Conservation (phyloP, 257 asterid species). For the Anisodus tanguticus region DNA sequence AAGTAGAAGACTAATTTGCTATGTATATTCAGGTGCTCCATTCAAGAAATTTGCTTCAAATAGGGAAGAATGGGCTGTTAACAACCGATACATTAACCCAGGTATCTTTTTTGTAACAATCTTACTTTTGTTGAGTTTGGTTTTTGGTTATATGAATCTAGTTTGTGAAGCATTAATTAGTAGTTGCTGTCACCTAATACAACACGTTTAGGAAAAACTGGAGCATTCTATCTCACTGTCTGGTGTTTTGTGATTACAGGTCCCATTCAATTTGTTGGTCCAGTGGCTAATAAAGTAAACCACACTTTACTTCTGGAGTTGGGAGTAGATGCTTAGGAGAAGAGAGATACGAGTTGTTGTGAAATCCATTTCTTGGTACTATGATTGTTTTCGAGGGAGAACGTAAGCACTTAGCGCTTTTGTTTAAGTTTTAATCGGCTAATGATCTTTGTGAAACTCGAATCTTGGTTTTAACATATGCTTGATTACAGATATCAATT, state of each 20-base stretch:
- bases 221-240: not conserved
- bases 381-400: not conserved
- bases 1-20: constrained; percentile 18
- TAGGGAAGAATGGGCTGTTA: constrained; percentile 90
- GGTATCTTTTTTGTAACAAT: constrained; percentile 48
- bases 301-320: constrained; percentile 92
- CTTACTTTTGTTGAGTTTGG: not conserved
- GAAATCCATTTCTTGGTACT: constrained; percentile 12
- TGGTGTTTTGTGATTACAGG: constrained; percentile 50
- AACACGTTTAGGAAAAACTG: not conserved
- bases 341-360: not conserved
- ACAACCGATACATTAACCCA: constrained; percentile 80
- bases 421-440: not conserved
- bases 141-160: not conserved
- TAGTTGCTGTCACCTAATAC: constrained; percentile 15
- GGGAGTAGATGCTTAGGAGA: constrained; percentile 51
- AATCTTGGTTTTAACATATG: not conserved
- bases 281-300: constrained; percentile 60
- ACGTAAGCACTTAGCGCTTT: not conserved
- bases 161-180: not conserved
- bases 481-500: constrained; percentile 7
- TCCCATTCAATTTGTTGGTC: constrained; percentile 91
- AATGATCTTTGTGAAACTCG: not conserved
- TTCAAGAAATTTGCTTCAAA: constrained; percentile 78
- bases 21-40: constrained; percentile 69